These are phyloP conservation scores for Colletotrichum spaethianum DNA, from an alignment of 2,329 filamentous ascomycete species.

Conservation along the genomic window DNA sequence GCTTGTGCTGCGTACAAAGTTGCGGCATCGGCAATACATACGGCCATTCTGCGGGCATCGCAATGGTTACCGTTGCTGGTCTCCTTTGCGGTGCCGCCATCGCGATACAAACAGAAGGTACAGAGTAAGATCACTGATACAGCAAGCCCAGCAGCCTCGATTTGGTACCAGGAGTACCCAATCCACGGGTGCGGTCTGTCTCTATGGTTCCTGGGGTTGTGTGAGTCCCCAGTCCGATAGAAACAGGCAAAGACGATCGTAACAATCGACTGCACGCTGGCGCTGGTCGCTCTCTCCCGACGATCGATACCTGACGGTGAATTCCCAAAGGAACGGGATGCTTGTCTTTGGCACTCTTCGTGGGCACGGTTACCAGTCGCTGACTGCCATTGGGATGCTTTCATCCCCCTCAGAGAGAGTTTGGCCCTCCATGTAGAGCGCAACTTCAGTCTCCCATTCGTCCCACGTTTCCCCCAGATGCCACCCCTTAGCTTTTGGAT, in stretches of 20 bases:
- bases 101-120: background rate
- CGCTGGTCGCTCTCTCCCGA: background rate
- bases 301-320: background rate
- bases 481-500: constrained; percentile 33
- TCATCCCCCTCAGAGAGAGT: background rate
- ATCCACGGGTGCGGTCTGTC: constrained; percentile 18
- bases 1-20: background rate
- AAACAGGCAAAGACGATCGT: constrained; percentile 19
- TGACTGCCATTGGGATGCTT: background rate
- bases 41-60: background rate
- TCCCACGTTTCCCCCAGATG: constrained; percentile 34
- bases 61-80: constrained; percentile 11
- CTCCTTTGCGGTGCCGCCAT: constrained; percentile 16
- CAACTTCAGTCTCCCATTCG: constrained; percentile 4
- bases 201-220: background rate
- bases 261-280: background rate
- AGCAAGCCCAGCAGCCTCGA: background rate
- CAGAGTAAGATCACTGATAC: background rate
- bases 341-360: background rate
- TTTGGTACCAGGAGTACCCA: constrained; percentile 19
- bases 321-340: background rate
- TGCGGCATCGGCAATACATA: constrained; percentile 18
- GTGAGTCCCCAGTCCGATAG: background rate
- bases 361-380: background rate
- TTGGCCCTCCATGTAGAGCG: constrained; percentile 3